A percentile compares a stretch with the other conserved stretches of the same genome.
These are phyloP conservation scores for Xylaria scruposa DNA, from an alignment of 495 filamentous ascomycete species.

Conservation along the genomic window DNA sequence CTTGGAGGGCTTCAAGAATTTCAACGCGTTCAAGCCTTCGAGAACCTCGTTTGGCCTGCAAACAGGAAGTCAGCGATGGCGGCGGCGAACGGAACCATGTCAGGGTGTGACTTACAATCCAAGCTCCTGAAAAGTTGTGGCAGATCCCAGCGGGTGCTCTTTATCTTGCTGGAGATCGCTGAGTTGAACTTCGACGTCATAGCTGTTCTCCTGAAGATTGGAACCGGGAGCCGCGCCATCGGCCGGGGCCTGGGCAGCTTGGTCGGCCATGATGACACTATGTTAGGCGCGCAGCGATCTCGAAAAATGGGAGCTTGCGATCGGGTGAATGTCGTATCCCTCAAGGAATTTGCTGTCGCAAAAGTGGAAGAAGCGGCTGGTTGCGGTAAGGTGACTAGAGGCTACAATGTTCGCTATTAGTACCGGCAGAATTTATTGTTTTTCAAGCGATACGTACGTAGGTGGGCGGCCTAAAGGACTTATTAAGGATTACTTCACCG, in stretches of 20 bases:
- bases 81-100: conserved; percentile 4
- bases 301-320: neutral
- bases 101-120: conserved; percentile 67
- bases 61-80: conserved; percentile 25
- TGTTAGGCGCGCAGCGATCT: neutral
- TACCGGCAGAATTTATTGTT: neutral
- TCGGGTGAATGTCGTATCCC: neutral
- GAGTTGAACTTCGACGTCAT: conserved; percentile 87
- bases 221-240: conserved; percentile 55
- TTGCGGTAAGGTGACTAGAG: neutral
- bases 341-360: neutral
- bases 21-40: conserved; percentile 73
- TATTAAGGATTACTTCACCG: neutral
- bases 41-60: conserved; percentile 53
- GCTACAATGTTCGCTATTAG: conserved; percentile 2
- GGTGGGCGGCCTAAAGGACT: neutral
- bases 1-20: conserved; percentile 94
- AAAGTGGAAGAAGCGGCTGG: neutral
- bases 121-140: conserved; percentile 83
- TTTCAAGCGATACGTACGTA: neutral
- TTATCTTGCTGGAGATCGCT: conserved; percentile 86
- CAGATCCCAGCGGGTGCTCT: conserved; percentile 85
- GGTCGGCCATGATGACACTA: conserved; percentile 43
- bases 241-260: conserved; percentile 53
- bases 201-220: conserved; percentile 73